Conservation (phyloP, 495 filamentous ascomycete genomes). For the Aspergillus baeticus region DNA sequence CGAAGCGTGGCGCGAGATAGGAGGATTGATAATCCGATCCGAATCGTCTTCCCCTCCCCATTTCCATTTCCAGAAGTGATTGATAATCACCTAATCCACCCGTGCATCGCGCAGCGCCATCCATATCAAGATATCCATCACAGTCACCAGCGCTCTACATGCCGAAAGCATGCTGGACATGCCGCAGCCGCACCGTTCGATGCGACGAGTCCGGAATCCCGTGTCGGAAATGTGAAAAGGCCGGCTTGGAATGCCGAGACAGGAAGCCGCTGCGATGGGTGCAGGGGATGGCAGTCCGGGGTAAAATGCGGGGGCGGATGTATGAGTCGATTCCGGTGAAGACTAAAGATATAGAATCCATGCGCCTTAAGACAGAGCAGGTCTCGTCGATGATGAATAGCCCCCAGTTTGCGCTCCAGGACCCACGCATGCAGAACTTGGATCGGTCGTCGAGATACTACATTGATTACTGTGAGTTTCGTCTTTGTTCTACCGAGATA, state of each 20-base stretch:
- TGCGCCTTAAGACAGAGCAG: too few relatives aligned
- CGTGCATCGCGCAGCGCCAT: too few relatives aligned
- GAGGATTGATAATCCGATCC: too few relatives aligned
- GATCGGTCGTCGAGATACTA: constrained; percentile 40
- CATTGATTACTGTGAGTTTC: constrained; percentile 48
- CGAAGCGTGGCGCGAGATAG: too few relatives aligned
- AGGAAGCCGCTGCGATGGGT: constrained; percentile 50
- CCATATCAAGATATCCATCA: too few relatives aligned
- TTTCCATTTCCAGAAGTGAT: too few relatives aligned
- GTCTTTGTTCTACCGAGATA: neutral
- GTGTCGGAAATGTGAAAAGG: constrained; percentile 41
- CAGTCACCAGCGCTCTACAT: neutral
- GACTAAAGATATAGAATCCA: too few relatives aligned
- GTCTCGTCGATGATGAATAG: too few relatives aligned
- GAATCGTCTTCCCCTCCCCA: too few relatives aligned
- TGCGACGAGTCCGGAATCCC: constrained; percentile 43
- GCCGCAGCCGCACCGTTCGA: constrained; percentile 53
- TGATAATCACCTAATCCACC: too few relatives aligned
- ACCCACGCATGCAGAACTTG: constrained; percentile 37
- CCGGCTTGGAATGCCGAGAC: constrained; percentile 50
- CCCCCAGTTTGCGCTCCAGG: constrained; percentile 21
- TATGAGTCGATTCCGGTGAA: too few relatives aligned
- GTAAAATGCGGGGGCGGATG: constrained; percentile 21
- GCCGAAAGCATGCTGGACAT: constrained; percentile 44
- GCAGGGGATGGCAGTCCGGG: constrained; percentile 41